phyloP scores from a whole-genome alignment of 208 protist species.

The Trypanosoma scelopori region DNA sequence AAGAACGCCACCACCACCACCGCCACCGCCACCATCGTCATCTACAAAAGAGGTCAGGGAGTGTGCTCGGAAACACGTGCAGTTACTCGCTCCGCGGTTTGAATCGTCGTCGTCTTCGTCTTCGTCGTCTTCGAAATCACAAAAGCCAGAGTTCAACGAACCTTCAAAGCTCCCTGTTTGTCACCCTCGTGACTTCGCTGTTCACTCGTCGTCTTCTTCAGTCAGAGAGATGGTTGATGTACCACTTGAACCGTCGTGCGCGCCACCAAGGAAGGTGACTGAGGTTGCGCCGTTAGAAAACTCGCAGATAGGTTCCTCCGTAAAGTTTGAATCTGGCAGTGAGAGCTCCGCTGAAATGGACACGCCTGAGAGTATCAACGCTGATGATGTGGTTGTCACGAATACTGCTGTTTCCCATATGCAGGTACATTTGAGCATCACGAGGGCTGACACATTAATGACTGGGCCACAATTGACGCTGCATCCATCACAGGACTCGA shows the following conservation, averaged over 20 bases:
- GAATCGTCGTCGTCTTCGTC: too few relatives aligned
- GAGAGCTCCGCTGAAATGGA: background rate
- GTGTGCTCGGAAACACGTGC: too few relatives aligned
- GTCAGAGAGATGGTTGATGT: background rate
- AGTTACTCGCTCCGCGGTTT: too few relatives aligned
- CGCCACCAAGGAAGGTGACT: background rate
- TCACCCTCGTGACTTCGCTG: background rate
- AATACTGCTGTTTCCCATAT: background rate
- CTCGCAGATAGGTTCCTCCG: background rate
- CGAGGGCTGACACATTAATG: background rate
- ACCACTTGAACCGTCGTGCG: background rate
- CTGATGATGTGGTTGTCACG: background rate
- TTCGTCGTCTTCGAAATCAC: background rate
- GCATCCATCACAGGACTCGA: background rate
- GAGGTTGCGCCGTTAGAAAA: background rate
- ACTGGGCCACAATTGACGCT: background rate
- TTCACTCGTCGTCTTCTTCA: background rate
- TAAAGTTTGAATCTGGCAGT: background rate
- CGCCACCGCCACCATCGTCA: constrained; percentile 34
- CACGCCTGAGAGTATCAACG: constrained; percentile 1
- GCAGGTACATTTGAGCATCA: background rate
- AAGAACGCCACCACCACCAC: constrained; percentile 23
- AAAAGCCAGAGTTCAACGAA: background rate
- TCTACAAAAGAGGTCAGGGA: too few relatives aligned
- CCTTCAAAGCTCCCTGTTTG: background rate